Evolutionary conservation across 352 stramenopile species (phyloP), one percentile per base, ranked within the genome.

Genomic region (Phytopythium aichiense): DNA sequence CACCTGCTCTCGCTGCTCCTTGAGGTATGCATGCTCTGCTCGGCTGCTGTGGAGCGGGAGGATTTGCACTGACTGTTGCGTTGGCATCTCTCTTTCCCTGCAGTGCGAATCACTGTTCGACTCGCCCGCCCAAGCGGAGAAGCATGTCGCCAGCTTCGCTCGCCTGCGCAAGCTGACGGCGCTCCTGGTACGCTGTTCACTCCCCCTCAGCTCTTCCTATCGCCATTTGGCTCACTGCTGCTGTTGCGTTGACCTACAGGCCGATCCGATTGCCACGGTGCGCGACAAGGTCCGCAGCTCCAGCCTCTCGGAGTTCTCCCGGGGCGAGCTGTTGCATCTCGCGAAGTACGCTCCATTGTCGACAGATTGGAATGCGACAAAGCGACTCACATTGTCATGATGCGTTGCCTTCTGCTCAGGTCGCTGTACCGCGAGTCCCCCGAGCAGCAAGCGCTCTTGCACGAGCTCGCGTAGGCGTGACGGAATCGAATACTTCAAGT

Each of bases 341-440:
- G 63, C 84, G 20, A 82, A 68, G 83, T 92, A 67, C 25, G 74
- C 4, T 25, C 4, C 1, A 25, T 49, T 23, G 42, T 18, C 15
- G 30, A 35, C n/a, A 20, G 7, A 16, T 15, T 12, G 3, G 16
- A 20, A 16, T 25, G 22, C 23, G 15, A 2, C 23, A 37, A 37
- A 28, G 25, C 20, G 31, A 31, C 35, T 42, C 30, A 42, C 20
- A 20, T 35, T 40, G 31, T 37, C 5, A 37, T 40, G 0, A 15
- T 40, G 35, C 7, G 35, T 40, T 40, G 28, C 12, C 16, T 25
- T 54, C 2, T 56, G 28, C 13, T 12, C 50, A 91, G 82, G 35
- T 77, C 82, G 23, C 70, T 89, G 6, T 88, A 86, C 53, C 80
- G 76, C 31, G 82, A 92, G 16, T 88, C 83, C 30, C 60, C 66